A percentile compares a stretch with the other conserved stretches of the same genome.
These are phyloP conservation scores for Boletus eberwhitei DNA, from an alignment of 768 basidiomycete species.

Conservation along the genomic window DNA sequence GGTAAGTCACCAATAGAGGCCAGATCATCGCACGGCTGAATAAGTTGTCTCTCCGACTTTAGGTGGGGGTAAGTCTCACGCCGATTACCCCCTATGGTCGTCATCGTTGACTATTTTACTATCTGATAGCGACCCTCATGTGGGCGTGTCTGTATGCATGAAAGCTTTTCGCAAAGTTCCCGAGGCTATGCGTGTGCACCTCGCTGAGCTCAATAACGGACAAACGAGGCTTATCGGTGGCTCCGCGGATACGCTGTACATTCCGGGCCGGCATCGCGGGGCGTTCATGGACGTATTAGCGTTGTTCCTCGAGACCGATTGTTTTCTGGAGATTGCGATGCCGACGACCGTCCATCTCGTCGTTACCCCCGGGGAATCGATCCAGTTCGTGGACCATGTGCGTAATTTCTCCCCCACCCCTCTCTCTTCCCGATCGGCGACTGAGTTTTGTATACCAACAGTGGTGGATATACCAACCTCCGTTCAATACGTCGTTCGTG, in stretches of 20 bases:
- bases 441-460: slow-evolving; percentile 4
- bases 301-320: slow-evolving; percentile 44
- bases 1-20: slow-evolving; percentile 29
- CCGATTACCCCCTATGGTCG: neutral
- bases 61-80: slow-evolving; percentile 41
- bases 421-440: neutral
- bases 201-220: slow-evolving; percentile 35
- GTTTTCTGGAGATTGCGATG: slow-evolving; percentile 48
- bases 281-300: slow-evolving; percentile 41
- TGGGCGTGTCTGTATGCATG: slow-evolving; percentile 44
- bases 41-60: neutral
- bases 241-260: slow-evolving; percentile 47
- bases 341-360: slow-evolving; percentile 46
- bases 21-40: slow-evolving; percentile 6
- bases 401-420: slow-evolving; percentile 6
- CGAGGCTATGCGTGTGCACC: slow-evolving; percentile 33
- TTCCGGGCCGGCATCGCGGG: slow-evolving; percentile 40
- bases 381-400: slow-evolving; percentile 48
- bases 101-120: neutral
- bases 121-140: slow-evolving; percentile 38
- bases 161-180: slow-evolving; percentile 38
- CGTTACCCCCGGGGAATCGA: slow-evolving; percentile 36
- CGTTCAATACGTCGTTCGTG: slow-evolving; percentile 45
- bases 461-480: slow-evolving; percentile 50
- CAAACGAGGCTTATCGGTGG: slow-evolving; percentile 43